These are phyloP conservation scores for Pichiaceae sp. DNA, from an alignment of 1,139 yeast genomes.

Conservation along the genomic window DNA sequence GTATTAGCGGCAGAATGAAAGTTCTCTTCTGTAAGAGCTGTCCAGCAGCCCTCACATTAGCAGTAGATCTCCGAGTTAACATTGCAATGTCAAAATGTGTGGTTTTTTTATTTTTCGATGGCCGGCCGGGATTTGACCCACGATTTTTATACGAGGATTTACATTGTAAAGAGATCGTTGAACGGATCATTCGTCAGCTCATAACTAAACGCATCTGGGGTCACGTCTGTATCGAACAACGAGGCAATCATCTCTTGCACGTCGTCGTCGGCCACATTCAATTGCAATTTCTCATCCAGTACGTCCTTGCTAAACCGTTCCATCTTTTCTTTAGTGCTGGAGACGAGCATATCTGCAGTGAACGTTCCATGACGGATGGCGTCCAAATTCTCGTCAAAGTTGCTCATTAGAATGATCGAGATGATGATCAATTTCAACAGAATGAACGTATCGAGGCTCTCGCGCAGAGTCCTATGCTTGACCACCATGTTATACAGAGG, in stretches of 20 bases:
- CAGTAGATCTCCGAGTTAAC: neutral
- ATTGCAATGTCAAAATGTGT: no score
- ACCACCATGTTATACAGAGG: neutral
- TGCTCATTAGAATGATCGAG: neutral
- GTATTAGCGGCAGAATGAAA: neutral
- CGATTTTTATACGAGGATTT: no score
- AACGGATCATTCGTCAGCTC: no score
- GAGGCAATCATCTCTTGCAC: no score
- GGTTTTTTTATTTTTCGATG: no score
- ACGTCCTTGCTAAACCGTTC: neutral
- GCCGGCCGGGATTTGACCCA: no score
- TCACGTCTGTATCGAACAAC: no score
- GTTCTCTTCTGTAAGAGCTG: neutral
- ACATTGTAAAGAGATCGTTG: no score
- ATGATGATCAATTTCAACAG: neutral
- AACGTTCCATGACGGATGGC: neutral
- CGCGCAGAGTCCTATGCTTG: neutral
- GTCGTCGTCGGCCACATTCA: no score
- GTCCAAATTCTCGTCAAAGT: neutral
- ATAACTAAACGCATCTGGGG: no score
- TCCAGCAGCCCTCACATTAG: neutral
- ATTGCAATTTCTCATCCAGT: neutral
- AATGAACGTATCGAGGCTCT: conserved; percentile 1
- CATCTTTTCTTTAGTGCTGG: neutral
- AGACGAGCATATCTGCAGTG: neutral